phyloP scores from a whole-genome alignment of 805 yeast species.

The Ogataea ganodermae region DNA sequence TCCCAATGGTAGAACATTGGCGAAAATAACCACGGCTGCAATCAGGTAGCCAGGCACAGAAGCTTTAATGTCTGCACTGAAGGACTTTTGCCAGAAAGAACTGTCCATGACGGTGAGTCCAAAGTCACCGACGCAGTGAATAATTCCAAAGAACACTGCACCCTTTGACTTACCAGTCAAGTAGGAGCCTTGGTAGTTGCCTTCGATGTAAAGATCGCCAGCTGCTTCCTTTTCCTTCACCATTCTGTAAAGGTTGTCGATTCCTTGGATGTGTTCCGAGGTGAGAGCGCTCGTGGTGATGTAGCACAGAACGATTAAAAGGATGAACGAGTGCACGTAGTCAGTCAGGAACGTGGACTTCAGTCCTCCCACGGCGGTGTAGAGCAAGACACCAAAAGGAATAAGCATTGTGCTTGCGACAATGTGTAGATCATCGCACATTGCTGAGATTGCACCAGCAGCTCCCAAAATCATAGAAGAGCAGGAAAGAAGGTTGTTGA shows the following conservation, averaged over 20 bases:
- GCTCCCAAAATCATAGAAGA: slow-evolving; percentile 35
- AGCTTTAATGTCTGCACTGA: slow-evolving; percentile 38
- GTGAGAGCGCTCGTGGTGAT: slow-evolving; percentile 32
- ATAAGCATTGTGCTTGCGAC: slow-evolving; percentile 32
- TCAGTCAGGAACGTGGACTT: slow-evolving; percentile 39
- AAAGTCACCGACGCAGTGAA: slow-evolving; percentile 39
- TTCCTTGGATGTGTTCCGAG: slow-evolving; percentile 34
- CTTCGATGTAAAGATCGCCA: slow-evolving; percentile 32
- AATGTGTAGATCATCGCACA: slow-evolving; percentile 26
- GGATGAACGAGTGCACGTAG: slow-evolving; percentile 37
- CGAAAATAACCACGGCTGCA: slow-evolving; percentile 37
- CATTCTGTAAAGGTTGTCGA: slow-evolving; percentile 32
- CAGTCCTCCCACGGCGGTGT: slow-evolving; percentile 39
- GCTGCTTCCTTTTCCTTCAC: slow-evolving; percentile 20
- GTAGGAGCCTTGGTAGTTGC: slow-evolving; percentile 38
- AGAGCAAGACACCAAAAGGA: slow-evolving; percentile 37
- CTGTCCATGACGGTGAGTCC: slow-evolving; percentile 42
- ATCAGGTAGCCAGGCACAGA: slow-evolving; percentile 41
- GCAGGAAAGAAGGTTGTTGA: slow-evolving; percentile 31
- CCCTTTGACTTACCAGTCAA: slow-evolving; percentile 40
- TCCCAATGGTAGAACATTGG: slow-evolving; percentile 41
- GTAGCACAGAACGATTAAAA: slow-evolving; percentile 33
- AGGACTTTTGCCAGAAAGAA: slow-evolving; percentile 44
- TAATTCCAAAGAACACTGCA: slow-evolving; percentile 39
- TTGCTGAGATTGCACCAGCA: slow-evolving; percentile 32